Evolutionary conservation across 495 filamentous ascomycete species (phyloP).

Genomic region (Neurospora terricola): DNA sequence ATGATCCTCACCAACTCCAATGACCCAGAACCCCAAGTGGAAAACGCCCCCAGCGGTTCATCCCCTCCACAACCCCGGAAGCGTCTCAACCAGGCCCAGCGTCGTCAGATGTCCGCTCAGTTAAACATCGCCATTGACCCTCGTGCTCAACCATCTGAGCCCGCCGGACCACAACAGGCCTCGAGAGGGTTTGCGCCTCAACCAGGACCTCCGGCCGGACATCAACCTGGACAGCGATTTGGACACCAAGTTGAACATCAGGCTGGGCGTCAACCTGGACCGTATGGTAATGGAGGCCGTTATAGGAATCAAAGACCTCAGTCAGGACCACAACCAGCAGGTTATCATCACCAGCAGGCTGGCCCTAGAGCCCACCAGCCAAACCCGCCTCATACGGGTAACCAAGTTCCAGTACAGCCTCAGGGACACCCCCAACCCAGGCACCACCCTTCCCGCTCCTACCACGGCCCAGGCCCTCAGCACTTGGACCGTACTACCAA

Average conservation of each 20-base stretch:
- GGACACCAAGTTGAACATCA: not conserved
- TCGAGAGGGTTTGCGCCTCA: not conserved
- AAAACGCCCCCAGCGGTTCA: not conserved
- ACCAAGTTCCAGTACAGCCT: not conserved
- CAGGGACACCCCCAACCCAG: conserved; percentile 4
- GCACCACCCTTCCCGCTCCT: conserved; percentile 21
- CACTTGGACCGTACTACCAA: conserved; percentile 1
- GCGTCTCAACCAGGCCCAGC: conserved; percentile 45
- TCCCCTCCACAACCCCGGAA: conserved; percentile 19
- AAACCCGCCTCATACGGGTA: not conserved
- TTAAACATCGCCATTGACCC: conserved; percentile 40
- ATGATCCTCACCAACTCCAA: conserved; percentile 29
- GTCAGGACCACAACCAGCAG: conserved; percentile 2
- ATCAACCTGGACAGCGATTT: not conserved
- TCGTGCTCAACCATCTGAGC: conserved; percentile 17
- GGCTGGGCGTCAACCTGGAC: not conserved
- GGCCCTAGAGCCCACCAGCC: not conserved
- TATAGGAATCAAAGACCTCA: conserved; percentile 11
- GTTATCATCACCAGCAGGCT: not conserved
- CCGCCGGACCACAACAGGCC: not conserved
- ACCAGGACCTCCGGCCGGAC: not conserved
- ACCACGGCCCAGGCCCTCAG: conserved; percentile 15
- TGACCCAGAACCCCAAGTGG: not conserved
- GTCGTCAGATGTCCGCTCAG: conserved; percentile 44
- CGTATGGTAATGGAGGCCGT: conserved; percentile 8